phyloP scores from a whole-genome alignment of 768 basidiomycete genomes.

The Tulasnella sp. region DNA sequence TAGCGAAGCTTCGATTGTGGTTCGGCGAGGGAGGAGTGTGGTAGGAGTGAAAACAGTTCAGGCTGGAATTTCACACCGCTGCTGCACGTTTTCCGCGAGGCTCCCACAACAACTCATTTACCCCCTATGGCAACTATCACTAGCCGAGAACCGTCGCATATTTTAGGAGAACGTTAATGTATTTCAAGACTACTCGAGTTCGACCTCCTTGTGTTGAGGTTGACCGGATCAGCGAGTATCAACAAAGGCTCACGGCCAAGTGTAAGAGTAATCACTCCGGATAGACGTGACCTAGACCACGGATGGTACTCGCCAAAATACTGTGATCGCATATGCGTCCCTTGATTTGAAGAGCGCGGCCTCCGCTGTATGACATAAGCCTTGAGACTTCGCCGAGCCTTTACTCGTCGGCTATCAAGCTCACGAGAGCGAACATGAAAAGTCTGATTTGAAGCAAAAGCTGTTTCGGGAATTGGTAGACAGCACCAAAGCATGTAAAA shows the following conservation, averaged over 20 bases:
- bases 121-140: neutral
- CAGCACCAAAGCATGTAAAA: too few species aligned
- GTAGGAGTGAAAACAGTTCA: neutral
- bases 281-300: neutral
- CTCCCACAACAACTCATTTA: constrained; percentile 8
- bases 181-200: too few species aligned
- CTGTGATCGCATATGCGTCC: neutral
- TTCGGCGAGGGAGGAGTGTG: neutral
- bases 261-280: neutral
- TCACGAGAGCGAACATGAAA: too few species aligned
- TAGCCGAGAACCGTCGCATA: neutral
- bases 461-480: neutral
- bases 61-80: neutral
- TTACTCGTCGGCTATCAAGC: too few species aligned
- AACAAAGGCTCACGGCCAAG: too few species aligned
- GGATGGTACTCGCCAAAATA: neutral
- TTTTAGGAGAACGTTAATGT: too few species aligned
- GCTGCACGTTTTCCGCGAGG: neutral
- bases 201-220: too few species aligned
- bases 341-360: neutral
- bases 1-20: neutral
- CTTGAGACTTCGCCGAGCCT: neutral
- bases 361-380: neutral
- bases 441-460: neutral
- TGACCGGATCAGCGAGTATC: neutral